Evolutionary conservation across 345 rosid genomes (phyloP).

Genomic region (Linum lewisii): DNA sequence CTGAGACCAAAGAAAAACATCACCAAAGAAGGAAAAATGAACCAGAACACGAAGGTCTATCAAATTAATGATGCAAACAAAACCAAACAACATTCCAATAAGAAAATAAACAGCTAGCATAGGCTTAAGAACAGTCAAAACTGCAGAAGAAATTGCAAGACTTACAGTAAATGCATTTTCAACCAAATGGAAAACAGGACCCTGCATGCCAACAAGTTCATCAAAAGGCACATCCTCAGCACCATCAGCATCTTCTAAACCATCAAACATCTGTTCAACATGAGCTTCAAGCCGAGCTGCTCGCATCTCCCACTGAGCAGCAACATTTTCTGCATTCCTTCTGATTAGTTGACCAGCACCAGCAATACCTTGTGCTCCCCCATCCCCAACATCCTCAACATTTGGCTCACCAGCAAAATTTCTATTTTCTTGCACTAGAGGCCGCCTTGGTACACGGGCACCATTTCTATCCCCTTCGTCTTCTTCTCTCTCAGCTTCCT

Average conservation of each 20-base stretch:
- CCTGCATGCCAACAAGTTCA: constrained; percentile 99
- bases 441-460: constrained; percentile 77
- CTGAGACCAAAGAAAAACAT: not conserved
- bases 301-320: constrained; percentile 97
- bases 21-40: not conserved
- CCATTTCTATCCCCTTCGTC: constrained; percentile 89
- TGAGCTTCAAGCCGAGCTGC: constrained; percentile 99
- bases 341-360: constrained; percentile 65
- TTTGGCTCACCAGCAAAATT: constrained; percentile 69
- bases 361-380: constrained; percentile 64
- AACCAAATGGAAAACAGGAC: constrained; percentile 98
- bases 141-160: constrained; percentile 1
- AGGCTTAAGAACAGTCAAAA: not conserved
- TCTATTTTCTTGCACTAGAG: constrained; percentile 63
- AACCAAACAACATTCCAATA: not conserved
- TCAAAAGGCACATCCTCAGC: constrained; percentile 99
- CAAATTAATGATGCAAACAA: not conserved
- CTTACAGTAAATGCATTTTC: constrained; percentile 99
- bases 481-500: constrained; percentile 88
- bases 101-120: not conserved
- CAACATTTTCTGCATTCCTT: constrained; percentile 94
- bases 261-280: constrained; percentile 99
- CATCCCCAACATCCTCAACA: constrained; percentile 74
- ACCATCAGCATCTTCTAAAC: constrained; percentile 96
- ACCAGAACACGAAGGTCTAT: not conserved